phyloP scores from a whole-genome alignment of 129 eudicot species.

The Chrysanthemum lavandulifolium region DNA sequence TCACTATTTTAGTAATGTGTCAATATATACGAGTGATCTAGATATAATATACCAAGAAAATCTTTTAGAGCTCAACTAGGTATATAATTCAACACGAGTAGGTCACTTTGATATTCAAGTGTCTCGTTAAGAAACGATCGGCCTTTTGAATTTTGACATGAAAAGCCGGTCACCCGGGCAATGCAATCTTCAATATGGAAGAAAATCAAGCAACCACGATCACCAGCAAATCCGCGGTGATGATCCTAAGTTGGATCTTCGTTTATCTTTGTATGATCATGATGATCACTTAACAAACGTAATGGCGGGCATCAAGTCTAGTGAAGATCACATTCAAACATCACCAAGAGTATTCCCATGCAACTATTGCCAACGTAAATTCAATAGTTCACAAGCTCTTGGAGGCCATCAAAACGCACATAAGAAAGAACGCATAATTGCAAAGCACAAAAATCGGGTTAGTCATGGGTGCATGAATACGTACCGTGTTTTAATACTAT shows the following conservation, averaged over 20 bases:
- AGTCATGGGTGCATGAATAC: constrained; percentile 16
- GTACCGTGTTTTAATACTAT: constrained; percentile 32
- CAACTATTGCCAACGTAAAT: constrained; percentile 70
- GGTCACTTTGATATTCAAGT: constrained; percentile 17
- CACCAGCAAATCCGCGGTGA: constrained; percentile 14
- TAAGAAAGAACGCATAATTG: constrained; percentile 56
- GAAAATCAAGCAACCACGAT: neutral
- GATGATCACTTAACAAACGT: constrained; percentile 18
- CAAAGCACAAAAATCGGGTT: constrained; percentile 36
- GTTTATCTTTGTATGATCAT: constrained; percentile 37
- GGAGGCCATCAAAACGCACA: constrained; percentile 97
- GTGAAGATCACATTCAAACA: constrained; percentile 10
- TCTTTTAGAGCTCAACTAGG: constrained; percentile 4
- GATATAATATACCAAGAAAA: no score
- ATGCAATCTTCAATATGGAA: constrained; percentile 5
- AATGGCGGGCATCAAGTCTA: neutral
- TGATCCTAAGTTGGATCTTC: constrained; percentile 40
- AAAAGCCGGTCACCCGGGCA: constrained; percentile 13
- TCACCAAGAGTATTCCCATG: constrained; percentile 67
- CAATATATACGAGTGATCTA: no score
- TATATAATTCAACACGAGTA: constrained; percentile 1
- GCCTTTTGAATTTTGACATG: constrained; percentile 12
- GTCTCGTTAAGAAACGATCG: neutral
- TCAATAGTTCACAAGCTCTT: constrained; percentile 76
- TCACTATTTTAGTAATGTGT: no score